Percentiles rank a stretch among this genome's conserved stretches.
Evolutionary conservation across 2,329 filamentous ascomycete genomes (phyloP).

Genomic region (Ophiocordyceps australis): DNA sequence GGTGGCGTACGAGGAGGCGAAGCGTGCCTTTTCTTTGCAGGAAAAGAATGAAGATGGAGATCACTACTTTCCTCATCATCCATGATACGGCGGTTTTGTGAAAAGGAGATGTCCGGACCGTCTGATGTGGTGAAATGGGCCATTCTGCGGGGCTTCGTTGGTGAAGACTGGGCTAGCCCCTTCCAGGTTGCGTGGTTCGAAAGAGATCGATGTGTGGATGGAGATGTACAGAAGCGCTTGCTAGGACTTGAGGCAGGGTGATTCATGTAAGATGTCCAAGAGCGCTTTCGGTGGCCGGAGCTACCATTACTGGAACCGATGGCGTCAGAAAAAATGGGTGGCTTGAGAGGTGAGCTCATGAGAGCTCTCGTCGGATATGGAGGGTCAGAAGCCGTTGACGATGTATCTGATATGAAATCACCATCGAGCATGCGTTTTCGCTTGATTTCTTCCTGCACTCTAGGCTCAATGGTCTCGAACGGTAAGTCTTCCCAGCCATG

Average conservation of each 20-base stretch:
- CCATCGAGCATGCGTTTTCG: conserved; percentile 50
- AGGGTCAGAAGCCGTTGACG: conserved; percentile 65
- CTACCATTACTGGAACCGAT: conserved; percentile 52
- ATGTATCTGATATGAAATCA: conserved; percentile 73
- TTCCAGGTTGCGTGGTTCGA: conserved; percentile 51
- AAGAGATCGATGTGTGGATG: conserved; percentile 41
- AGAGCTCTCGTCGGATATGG: conserved; percentile 49
- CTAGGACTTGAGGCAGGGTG: conserved; percentile 34
- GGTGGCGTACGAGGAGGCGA: conserved; percentile 78
- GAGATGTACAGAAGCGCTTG: conserved; percentile 51
- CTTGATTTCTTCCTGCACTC: conserved; percentile 62
- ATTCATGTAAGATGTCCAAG: conserved; percentile 40
- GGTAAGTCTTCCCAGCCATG: conserved; percentile 87
- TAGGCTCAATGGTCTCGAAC: conserved; percentile 71
- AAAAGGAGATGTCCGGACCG: conserved; percentile 62
- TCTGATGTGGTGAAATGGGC: conserved; percentile 56
- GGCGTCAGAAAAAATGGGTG: conserved; percentile 70
- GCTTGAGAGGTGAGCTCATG: conserved; percentile 73
- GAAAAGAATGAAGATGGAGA: conserved; percentile 61
- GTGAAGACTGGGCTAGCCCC: conserved; percentile 69
- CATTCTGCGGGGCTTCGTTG: conserved; percentile 59
- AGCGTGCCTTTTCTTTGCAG: conserved; percentile 43
- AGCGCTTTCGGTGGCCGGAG: conserved; percentile 46
- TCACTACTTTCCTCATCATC: conserved; percentile 84
- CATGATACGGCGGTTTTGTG: conserved; percentile 47